Base-by-base conservation (phyloP, 768 basidiomycete species). In the Asterophora parasitica region DNA sequence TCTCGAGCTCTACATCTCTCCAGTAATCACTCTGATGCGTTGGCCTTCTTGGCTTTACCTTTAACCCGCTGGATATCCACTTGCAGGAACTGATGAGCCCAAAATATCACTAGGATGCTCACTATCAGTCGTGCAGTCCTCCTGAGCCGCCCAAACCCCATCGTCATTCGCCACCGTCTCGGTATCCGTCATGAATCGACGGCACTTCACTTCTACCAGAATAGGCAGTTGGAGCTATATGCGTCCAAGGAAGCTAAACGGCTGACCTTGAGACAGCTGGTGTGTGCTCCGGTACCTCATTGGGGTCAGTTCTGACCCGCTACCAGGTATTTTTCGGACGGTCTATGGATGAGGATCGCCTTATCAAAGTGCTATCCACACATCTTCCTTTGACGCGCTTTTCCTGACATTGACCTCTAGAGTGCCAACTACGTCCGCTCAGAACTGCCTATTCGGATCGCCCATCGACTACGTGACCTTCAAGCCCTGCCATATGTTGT, bases 351-450 rank as follows among this genome's bases (percentile, higher is more conserved):
- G 74, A 82, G 52, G 85, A 88, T 46, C 76, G 88, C 17, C 68
- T 92, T 30, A 78, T 92, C 60, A 88, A 85, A 72, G 89, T 79
- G 56, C 3, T 31, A 70, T 42, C 34, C 10, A 16, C 7, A 16
- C 26, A 12, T 17, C 15, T 26, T n/a, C n/a, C 4, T 23, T 17
- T n/a, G 7, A 26, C 32, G 27, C 10, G 34, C 30, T 35, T 47
- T 17, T 43, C 12, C 36, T 45, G 1, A 49, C 36, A 9, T 50
- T 17, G 26, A 3, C 40, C 41, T 41, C 16, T 42, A 92, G 90
- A 90, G 87, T 53, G 91, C 88, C 44, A 92, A 92, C 62, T 91
- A 92, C 65, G 89, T 95, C 35, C 82, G 91, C 43, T 88, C 87
- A 4, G 92, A 95, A 60, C 68, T 95, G 5, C 92, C 92, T 8